Conservation (phyloP, 306 rosid species). For the Lagenaria siceraria region DNA sequence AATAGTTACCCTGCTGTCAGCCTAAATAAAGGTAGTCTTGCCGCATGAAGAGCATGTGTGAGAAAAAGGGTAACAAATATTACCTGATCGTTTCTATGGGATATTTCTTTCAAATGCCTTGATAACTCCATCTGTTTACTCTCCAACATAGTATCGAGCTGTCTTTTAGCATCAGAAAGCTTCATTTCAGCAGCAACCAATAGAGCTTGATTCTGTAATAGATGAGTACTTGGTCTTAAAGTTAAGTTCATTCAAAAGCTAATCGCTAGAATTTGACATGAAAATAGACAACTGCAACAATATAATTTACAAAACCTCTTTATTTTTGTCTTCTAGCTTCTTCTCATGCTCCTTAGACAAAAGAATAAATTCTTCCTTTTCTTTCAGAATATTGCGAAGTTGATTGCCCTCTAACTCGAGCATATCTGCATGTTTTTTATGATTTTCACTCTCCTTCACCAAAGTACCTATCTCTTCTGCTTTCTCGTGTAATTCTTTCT, state of each 20-base stretch:
- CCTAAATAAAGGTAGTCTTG: conserved; percentile 11
- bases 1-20: conserved; percentile 23
- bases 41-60: conserved; percentile 4
- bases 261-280: background rate
- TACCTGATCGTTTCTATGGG: conserved; percentile 93
- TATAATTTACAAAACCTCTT: conserved; percentile 46
- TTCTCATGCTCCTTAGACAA: conserved; percentile 49
- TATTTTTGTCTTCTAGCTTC: conserved; percentile 53
- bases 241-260: conserved; percentile 6
- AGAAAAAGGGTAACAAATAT: conserved; percentile 14
- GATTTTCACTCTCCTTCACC: conserved; percentile 38
- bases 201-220: conserved; percentile 44
- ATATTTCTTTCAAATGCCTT: conserved; percentile 83
- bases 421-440: conserved; percentile 37
- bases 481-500: conserved; percentile 49
- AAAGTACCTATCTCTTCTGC: conserved; percentile 47
- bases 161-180: conserved; percentile 61
- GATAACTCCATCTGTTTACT: conserved; percentile 66
- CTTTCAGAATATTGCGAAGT: conserved; percentile 36
- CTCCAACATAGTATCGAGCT: conserved; percentile 71
- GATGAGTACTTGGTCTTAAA: conserved; percentile 9
- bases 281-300: background rate
- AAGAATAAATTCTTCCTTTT: conserved; percentile 50
- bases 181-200: conserved; percentile 55
- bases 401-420: conserved; percentile 44